Evolutionary conservation across 2,329 filamentous ascomycete genomes (phyloP).

Genomic region (Colletotrichum spinosum): DNA sequence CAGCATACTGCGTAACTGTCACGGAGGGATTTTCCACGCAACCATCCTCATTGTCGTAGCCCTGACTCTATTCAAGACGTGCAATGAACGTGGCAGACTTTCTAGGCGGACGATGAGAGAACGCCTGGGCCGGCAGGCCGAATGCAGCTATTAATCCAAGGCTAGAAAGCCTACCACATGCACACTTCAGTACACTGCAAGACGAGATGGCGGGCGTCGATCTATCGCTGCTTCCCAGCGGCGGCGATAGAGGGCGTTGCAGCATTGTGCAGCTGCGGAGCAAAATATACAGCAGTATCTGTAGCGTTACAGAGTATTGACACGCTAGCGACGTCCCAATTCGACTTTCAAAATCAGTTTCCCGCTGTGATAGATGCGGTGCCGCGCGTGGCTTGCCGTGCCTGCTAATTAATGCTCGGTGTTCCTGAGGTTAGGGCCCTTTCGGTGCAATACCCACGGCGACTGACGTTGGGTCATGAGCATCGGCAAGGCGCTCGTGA

Average conservation of each 20-base stretch:
- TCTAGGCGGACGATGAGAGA: constrained; percentile 22
- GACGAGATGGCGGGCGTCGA: constrained; percentile 14
- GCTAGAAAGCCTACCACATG: constrained; percentile 1
- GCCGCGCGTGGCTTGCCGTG: constrained; percentile 27
- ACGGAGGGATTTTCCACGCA: constrained; percentile 9
- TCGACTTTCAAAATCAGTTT: constrained; percentile 18
- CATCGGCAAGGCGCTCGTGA: constrained; percentile 18
- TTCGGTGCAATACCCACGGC: constrained; percentile 11
- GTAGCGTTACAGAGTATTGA: constrained; percentile 24
- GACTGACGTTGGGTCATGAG: constrained; percentile 11
- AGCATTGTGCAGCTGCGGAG: constrained; percentile 18
- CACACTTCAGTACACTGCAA: constrained; percentile 16
- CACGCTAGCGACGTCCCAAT: constrained; percentile 22
- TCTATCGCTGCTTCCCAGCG: constrained; percentile 16
- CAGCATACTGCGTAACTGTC: constrained; percentile 1
- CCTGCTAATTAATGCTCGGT: background rate
- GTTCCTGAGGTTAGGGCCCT: constrained; percentile 3
- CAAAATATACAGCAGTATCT: background rate
- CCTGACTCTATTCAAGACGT: constrained; percentile 7
- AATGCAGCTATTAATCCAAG: constrained; percentile 19
- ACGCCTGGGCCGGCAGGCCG: constrained; percentile 17
- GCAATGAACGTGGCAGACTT: constrained; percentile 30
- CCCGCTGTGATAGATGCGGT: constrained; percentile 27
- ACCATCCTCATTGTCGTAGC: constrained; percentile 20
- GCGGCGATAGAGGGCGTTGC: constrained; percentile 19